Conservation (phyloP, 2,329 filamentous ascomycete genomes). For the Clarireedia paspali region DNA sequence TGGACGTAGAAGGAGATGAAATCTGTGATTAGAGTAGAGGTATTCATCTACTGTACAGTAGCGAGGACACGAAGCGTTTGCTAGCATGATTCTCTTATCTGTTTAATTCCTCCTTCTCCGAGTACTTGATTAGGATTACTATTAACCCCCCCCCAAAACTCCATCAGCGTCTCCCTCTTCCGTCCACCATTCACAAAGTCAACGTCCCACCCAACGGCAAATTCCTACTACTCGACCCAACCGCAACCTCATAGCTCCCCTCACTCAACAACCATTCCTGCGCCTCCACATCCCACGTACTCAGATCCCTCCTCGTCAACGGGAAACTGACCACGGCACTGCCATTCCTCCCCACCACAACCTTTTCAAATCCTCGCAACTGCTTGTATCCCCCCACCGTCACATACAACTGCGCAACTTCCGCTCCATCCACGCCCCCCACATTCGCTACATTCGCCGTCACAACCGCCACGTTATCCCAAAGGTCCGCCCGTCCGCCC, state of each 20-base stretch:
- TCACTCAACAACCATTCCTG: slow-evolving; percentile 44
- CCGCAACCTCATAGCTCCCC: not conserved
- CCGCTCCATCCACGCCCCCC: slow-evolving; percentile 30
- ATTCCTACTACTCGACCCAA: slow-evolving; percentile 5
- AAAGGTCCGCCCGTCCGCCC: slow-evolving; percentile 47
- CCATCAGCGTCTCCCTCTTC: not conserved
- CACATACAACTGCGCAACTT: slow-evolving; percentile 27
- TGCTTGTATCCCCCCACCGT: slow-evolving; percentile 45
- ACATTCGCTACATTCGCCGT: slow-evolving; percentile 44
- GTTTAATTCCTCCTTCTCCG: too few species aligned
- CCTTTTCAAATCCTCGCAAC: slow-evolving; percentile 56
- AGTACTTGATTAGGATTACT: too few species aligned
- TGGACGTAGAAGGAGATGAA: too few species aligned
- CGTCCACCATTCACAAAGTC: not conserved
- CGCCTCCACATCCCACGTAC: slow-evolving; percentile 52
- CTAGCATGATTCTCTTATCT: too few species aligned
- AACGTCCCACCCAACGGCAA: not conserved
- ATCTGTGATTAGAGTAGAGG: too few species aligned
- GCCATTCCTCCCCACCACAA: slow-evolving; percentile 39
- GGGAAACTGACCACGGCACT: slow-evolving; percentile 39
- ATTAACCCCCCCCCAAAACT: not conserved
- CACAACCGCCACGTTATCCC: slow-evolving; percentile 42
- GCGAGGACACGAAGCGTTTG: too few species aligned
- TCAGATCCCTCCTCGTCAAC: slow-evolving; percentile 53
- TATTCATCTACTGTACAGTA: too few species aligned